These are phyloP conservation scores for Novymonas esmeraldas DNA, from an alignment of 208 protist genomes.

Conservation along the genomic window DNA sequence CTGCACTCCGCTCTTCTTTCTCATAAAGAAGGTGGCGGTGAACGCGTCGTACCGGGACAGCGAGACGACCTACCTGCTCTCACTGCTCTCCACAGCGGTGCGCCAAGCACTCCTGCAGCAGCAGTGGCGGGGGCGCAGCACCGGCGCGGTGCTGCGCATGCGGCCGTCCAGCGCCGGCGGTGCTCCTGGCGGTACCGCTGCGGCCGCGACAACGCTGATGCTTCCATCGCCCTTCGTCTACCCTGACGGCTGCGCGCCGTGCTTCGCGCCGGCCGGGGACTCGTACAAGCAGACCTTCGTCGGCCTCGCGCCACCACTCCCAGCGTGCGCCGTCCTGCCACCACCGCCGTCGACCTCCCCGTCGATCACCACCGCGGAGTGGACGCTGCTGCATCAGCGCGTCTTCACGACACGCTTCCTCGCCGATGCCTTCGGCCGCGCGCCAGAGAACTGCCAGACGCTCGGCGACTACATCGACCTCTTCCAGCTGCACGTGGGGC, in stretches of 20 bases:
- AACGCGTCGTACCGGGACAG: slow-evolving; percentile 40
- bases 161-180: neutral
- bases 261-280: slow-evolving; percentile 72
- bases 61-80: slow-evolving; percentile 73
- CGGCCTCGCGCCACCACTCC: slow-evolving; percentile 36
- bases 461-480: slow-evolving; percentile 69
- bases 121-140: slow-evolving; percentile 2
- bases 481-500: slow-evolving; percentile 76
- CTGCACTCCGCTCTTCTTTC: slow-evolving; percentile 74
- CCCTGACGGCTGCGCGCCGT: slow-evolving; percentile 56
- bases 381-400: slow-evolving; percentile 42
- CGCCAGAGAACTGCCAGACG: slow-evolving; percentile 42
- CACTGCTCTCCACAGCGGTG: slow-evolving; percentile 74
- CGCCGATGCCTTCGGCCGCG: slow-evolving; percentile 38
- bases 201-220: neutral
- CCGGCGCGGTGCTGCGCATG: slow-evolving; percentile 23
- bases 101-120: slow-evolving; percentile 47
- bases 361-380: slow-evolving; percentile 24
- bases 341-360: neutral
- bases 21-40: slow-evolving; percentile 38
- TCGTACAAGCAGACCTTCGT: slow-evolving; percentile 60
- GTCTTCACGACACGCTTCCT: slow-evolving; percentile 56
- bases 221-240: slow-evolving; percentile 59
- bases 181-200: neutral
- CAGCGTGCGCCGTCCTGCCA: neutral